Percentiles rank a stretch among this genome's conserved stretches.
Conservation (phyloP, 2,329 filamentous ascomycete species). For the Arthrobotrys musiformis region DNA sequence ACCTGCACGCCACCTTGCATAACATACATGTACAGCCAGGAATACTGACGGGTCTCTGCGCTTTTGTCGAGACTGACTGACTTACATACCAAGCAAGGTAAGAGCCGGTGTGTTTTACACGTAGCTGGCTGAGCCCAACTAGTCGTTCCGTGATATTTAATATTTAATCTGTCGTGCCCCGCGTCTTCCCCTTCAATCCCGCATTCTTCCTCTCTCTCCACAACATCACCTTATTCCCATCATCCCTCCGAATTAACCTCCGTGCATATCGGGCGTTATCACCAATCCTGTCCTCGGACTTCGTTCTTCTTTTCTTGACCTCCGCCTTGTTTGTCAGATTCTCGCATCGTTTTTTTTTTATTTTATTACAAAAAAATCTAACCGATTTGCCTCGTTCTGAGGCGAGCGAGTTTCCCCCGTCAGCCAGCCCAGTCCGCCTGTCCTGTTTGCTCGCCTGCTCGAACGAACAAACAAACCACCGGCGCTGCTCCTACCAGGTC, state of each 20-base stretch:
- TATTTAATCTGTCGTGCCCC: slow-evolving; percentile 26
- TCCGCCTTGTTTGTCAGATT: slow-evolving; percentile 3
- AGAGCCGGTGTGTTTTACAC: neutral
- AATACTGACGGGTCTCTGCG: neutral
- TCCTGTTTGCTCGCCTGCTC: neutral
- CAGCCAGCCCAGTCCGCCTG: neutral
- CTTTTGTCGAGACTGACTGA: too few species aligned
- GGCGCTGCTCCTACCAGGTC: too few species aligned
- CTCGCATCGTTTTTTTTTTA: slow-evolving; percentile 10
- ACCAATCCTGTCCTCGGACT: neutral
- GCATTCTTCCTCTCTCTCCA: neutral
- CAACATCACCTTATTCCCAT: neutral
- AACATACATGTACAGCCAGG: neutral
- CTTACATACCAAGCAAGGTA: too few species aligned
- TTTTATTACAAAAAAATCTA: too few species aligned
- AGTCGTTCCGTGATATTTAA: too few species aligned
- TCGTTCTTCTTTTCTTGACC: neutral
- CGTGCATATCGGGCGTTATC: neutral
- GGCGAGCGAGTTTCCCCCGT: neutral
- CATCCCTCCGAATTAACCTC: neutral
- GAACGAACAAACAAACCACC: neutral
- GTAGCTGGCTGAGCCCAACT: neutral
- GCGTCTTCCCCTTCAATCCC: slow-evolving; percentile 7
- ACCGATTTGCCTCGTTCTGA: slow-evolving; percentile 2
- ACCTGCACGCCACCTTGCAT: slow-evolving; percentile 14